Percentiles rank a stretch among this genome's conserved stretches.
Conservation (phyloP, 2,329 filamentous ascomycete species). For the Rhinocladiella mackenziei region DNA sequence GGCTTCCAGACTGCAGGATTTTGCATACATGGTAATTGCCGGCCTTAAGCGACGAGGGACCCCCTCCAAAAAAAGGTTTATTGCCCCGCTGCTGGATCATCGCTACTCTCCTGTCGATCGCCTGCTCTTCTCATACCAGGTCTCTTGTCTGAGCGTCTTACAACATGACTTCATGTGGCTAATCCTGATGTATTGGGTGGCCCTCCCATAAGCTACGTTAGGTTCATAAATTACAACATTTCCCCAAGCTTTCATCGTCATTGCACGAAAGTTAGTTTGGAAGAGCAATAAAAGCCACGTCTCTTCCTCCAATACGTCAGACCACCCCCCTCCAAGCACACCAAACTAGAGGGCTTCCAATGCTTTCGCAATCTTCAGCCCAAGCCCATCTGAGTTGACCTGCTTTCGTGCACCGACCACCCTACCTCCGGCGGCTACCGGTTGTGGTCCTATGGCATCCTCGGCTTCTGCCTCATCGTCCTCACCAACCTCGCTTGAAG, state of each 20-base stretch:
- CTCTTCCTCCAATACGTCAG: conserved; percentile 10
- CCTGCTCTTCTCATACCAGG: background rate
- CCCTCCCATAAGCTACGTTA: too few relatives aligned
- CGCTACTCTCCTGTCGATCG: background rate
- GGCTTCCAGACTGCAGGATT: too few relatives aligned
- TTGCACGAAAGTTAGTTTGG: too few relatives aligned
- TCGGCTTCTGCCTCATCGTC: too few relatives aligned
- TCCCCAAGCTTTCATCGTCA: conserved; percentile 2
- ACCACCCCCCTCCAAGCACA: conserved; percentile 2
- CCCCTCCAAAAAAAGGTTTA: too few relatives aligned
- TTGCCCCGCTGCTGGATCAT: background rate
- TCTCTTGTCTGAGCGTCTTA: background rate
- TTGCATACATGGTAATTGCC: too few relatives aligned
- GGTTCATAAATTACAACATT: too few relatives aligned
- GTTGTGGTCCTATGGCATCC: background rate
- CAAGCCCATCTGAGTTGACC: conserved; percentile 10
- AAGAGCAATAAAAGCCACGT: conserved; percentile 6
- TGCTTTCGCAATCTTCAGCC: conserved; percentile 6
- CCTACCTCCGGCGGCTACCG: conserved; percentile 8
- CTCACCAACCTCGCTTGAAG: conserved; percentile 3
- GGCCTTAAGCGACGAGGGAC: too few relatives aligned
- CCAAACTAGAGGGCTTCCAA: conserved; percentile 9
- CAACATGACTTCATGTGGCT: background rate
- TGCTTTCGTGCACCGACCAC: background rate
- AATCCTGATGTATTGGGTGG: too few relatives aligned